Conservation (phyloP, 176 grass and related monocot species). For the Neostapfia colusana region DNA sequence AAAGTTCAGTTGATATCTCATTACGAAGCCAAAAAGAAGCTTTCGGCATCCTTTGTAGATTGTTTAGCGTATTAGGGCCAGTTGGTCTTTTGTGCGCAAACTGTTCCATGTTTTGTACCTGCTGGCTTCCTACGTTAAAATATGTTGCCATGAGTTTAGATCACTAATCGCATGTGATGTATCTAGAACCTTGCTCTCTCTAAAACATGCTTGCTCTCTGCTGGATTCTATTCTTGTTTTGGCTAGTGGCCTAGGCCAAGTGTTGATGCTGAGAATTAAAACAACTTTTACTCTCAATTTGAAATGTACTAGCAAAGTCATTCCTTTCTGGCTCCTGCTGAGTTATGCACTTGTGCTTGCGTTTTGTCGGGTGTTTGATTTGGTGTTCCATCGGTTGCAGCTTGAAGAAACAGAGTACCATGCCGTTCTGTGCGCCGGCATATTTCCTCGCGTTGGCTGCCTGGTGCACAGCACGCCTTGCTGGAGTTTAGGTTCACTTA, state of each 20-base stretch:
- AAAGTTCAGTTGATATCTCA: constrained; percentile 31
- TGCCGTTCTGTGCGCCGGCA: no score
- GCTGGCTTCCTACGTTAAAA: neutral
- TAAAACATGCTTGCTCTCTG: neutral
- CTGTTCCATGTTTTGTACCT: constrained; percentile 13
- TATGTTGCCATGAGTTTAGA: neutral
- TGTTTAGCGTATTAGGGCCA: neutral
- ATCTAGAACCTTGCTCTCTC: neutral
- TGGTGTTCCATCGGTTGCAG: neutral
- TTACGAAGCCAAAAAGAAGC: constrained; percentile 12
- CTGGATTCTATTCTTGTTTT: neutral
- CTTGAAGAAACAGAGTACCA: neutral
- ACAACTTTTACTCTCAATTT: neutral
- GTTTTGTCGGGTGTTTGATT: neutral
- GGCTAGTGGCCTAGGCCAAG: neutral
- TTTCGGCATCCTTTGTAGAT: constrained; percentile 4
- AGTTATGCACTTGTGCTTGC: neutral
- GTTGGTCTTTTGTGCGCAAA: constrained; percentile 14
- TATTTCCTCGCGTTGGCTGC: no score
- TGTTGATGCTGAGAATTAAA: neutral
- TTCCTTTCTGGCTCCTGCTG: neutral
- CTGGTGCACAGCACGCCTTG: no score
- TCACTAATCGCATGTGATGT: neutral
- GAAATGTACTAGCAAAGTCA: neutral
- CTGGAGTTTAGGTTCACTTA: no score